Percentiles rank a stretch among this genome's conserved stretches.
Evolutionary conservation across 2,329 filamentous ascomycete genomes (phyloP).

Genomic region (Elsinoe perseae): DNA sequence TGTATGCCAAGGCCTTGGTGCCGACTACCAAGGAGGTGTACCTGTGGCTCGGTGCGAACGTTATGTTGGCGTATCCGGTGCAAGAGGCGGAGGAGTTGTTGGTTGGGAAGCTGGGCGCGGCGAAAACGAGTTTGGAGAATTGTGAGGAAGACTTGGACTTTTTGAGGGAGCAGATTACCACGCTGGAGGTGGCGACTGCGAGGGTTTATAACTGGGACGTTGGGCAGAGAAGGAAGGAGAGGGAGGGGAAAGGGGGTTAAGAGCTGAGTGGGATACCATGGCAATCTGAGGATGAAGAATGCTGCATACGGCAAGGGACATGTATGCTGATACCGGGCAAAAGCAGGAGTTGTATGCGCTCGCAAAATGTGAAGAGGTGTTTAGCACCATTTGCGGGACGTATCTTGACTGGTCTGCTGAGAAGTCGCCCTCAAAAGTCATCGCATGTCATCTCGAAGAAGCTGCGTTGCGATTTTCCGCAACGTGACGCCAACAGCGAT

Average conservation of each 20-base stretch:
- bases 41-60: slow-evolving; percentile 95
- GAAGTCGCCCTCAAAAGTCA: too few relatives aligned
- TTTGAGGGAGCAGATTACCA: slow-evolving; percentile 94
- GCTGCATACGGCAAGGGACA: too few relatives aligned
- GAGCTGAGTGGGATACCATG: slow-evolving; percentile 9
- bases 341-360: too few relatives aligned
- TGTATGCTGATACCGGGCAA: too few relatives aligned
- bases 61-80: slow-evolving; percentile 93
- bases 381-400: too few relatives aligned
- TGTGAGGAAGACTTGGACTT: slow-evolving; percentile 97
- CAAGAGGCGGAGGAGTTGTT: slow-evolving; percentile 77
- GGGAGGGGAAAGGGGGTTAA: slow-evolving; percentile 42
- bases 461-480: too few relatives aligned
- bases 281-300: background rate
- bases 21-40: slow-evolving; percentile 84
- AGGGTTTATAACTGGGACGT: slow-evolving; percentile 99
- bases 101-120: slow-evolving; percentile 66
- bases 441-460: too few relatives aligned
- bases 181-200: slow-evolving; percentile 91
- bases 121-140: slow-evolving; percentile 71
- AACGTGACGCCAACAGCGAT: too few relatives aligned
- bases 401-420: too few relatives aligned
- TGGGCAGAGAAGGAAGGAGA: slow-evolving; percentile 88
- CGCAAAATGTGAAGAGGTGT: too few relatives aligned
- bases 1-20: slow-evolving; percentile 81